Base-by-base conservation (phyloP, 1,284 basidiomycete species). In the Ganoderma meredithae region DNA sequence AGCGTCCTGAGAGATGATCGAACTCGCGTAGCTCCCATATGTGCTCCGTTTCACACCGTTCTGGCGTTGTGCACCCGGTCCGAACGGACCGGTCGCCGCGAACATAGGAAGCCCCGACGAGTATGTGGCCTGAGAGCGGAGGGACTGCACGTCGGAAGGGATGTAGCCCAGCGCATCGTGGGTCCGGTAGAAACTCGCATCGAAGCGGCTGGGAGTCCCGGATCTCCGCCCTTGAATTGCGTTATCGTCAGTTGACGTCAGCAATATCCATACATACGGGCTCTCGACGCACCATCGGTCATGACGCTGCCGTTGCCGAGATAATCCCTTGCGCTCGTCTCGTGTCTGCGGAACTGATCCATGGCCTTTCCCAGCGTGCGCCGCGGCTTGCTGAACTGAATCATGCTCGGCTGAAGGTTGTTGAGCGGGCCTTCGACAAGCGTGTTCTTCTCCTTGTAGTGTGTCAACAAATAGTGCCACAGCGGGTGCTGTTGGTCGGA, bases 351-450 rank as follows among this genome's bases (percentile, higher is more conserved):
- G 87, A 95, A 97, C 66, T 93, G 94, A 74, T 97, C 95, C 88
- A 95, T 91, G 1, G 94, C 91, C 79, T 95, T 95, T 70, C 87
- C 87, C 27, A 95, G 85, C 7, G 95, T 88, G 66, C 95, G 91
- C 64, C 95, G 89, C 22, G 97, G 96, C 81, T 97, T 96, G 85
- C 93, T 95, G 83, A 99, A 99, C 79, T 99, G 98, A 67, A 99
- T 98, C 97, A 99, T 97, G 81, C 95, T 97, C 6, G 96, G 88
- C 79, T 99, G 98, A 47, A 99, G 83, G 81, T 99, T 99, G 80
- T 91, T 97, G 63, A 99, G 85, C 1, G 97, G 95, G 2, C 98
- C 98, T 80, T 99, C 98, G 36, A 99, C 98, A 60, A 99, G 90
- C 76, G 90, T 92, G 66, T 85, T 90, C 81, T 95, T 96, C 82